Percentiles rank a stretch among this genome's conserved stretches.
Evolutionary conservation across 805 yeast species (phyloP).

Genomic region (Metschnikowia chrysomelidarum): DNA sequence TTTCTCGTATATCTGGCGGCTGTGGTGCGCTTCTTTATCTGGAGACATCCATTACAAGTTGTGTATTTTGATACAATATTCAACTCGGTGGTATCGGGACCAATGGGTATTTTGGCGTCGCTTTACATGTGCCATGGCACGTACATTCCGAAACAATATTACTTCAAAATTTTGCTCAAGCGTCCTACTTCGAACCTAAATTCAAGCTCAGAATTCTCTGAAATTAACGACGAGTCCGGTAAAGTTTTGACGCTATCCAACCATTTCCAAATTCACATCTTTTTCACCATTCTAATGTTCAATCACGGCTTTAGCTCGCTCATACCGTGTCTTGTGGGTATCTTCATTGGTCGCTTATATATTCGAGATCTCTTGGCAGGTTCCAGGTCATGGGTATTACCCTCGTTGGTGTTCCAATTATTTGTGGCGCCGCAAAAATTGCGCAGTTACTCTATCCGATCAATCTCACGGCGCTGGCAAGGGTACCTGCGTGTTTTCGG

Average conservation of each 20-base stretch:
- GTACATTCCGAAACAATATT: conserved; percentile 34
- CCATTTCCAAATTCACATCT: conserved; percentile 40
- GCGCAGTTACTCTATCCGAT: conserved; percentile 6
- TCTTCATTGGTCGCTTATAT: conserved; percentile 43
- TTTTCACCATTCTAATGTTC: conserved; percentile 37
- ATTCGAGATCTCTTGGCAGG: conserved; percentile 46
- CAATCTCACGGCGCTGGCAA: conserved; percentile 7
- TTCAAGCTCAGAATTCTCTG: too few relatives aligned
- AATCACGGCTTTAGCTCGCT: conserved; percentile 43
- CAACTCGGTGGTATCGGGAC: conserved; percentile 39
- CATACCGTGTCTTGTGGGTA: conserved; percentile 39
- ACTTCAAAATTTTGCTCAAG: conserved; percentile 31
- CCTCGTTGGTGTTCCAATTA: conserved; percentile 25
- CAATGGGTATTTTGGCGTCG: conserved; percentile 39
- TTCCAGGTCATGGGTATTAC: conserved; percentile 30
- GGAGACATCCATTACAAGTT: conserved; percentile 7
- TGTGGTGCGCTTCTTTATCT: conserved; percentile 1
- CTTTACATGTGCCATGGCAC: conserved; percentile 38
- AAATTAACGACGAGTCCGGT: conserved; percentile 1
- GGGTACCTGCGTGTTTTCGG: conserved; percentile 14
- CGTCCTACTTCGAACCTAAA: too few relatives aligned
- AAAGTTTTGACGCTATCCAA: conserved; percentile 26
- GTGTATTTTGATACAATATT: conserved; percentile 28
- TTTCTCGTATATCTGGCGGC: conserved; percentile 37
- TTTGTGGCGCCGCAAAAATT: conserved; percentile 27